phyloP scores from a whole-genome alignment of 139 green algal species.

The Chlamydomonas schloesseri region DNA sequence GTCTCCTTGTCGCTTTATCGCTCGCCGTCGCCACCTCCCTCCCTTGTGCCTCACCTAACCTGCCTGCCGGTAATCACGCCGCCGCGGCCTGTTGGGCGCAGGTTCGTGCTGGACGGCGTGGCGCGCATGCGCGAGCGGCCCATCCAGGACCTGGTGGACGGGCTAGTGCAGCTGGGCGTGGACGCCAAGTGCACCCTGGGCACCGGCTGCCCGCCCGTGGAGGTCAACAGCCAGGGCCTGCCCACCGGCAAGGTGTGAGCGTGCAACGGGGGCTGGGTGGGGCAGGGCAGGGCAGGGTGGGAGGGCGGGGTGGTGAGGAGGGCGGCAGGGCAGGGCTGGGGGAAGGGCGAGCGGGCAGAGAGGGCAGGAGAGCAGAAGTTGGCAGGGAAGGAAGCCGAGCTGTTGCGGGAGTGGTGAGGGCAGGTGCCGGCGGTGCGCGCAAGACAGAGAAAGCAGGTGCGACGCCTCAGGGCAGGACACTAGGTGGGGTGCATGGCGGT shows the following conservation, averaged over 20 bases:
- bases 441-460: too few relatives aligned
- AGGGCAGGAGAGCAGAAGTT: background rate
- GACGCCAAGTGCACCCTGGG: conserved; percentile 92
- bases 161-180: conserved; percentile 95
- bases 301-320: background rate
- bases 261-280: too few relatives aligned
- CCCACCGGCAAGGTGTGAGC: conserved; percentile 81
- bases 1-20: too few relatives aligned
- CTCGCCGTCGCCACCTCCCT: too few relatives aligned
- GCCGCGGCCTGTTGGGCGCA: too few relatives aligned
- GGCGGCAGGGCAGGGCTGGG: background rate
- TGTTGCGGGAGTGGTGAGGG: too few relatives aligned
- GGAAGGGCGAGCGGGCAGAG: background rate
- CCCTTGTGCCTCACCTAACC: too few relatives aligned
- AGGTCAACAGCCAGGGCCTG: conserved; percentile 86
- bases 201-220: conserved; percentile 96
- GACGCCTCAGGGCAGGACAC: too few relatives aligned
- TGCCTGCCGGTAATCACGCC: too few relatives aligned
- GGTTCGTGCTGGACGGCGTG: conserved; percentile 92
- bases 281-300: background rate
- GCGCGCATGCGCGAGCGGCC: conserved; percentile 95
- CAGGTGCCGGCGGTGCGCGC: too few relatives aligned
- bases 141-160: conserved; percentile 92
- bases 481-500: too few relatives aligned
- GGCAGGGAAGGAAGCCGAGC: background rate